Conservation (phyloP, 2,329 filamentous ascomycete species). For the Aureobasidium sp. region DNA sequence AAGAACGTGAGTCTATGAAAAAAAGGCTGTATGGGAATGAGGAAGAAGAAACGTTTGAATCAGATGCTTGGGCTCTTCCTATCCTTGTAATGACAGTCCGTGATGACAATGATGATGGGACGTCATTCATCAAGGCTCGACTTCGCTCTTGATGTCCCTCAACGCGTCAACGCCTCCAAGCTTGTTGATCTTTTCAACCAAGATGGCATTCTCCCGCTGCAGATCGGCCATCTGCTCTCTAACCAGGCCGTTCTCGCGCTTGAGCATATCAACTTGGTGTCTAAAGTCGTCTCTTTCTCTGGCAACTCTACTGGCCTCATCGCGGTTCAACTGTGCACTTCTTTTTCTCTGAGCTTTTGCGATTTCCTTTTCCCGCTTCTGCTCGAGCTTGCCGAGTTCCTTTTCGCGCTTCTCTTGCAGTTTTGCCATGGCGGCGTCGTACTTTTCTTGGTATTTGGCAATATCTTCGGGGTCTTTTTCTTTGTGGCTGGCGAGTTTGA, state of each 20-base stretch:
- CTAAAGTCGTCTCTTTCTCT: conserved; percentile 44
- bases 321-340: conserved; percentile 42
- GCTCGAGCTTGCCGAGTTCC: conserved; percentile 53
- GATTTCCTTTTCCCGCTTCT: conserved; percentile 29
- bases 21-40: too few relatives aligned
- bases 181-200: conserved; percentile 41
- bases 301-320: conserved; percentile 40
- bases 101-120: too few relatives aligned
- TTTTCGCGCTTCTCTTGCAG: conserved; percentile 56
- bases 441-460: conserved; percentile 60
- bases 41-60: too few relatives aligned
- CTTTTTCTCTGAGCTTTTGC: conserved; percentile 40
- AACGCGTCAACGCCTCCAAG: conserved; percentile 27
- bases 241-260: conserved; percentile 45
- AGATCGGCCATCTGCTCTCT: conserved; percentile 47
- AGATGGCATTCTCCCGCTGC: conserved; percentile 51
- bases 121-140: conserved; percentile 1
- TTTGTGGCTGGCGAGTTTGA: conserved; percentile 33
- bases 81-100: too few relatives aligned
- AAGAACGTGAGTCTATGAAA: too few relatives aligned
- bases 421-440: conserved; percentile 56
- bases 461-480: conserved; percentile 35
- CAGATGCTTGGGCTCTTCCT: too few relatives aligned
- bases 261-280: conserved; percentile 39
- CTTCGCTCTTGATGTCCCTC: conserved; percentile 18